Base-by-base conservation (phyloP, 2,329 filamentous ascomycete genomes). In the Cylindrodendrum hubeiense region DNA sequence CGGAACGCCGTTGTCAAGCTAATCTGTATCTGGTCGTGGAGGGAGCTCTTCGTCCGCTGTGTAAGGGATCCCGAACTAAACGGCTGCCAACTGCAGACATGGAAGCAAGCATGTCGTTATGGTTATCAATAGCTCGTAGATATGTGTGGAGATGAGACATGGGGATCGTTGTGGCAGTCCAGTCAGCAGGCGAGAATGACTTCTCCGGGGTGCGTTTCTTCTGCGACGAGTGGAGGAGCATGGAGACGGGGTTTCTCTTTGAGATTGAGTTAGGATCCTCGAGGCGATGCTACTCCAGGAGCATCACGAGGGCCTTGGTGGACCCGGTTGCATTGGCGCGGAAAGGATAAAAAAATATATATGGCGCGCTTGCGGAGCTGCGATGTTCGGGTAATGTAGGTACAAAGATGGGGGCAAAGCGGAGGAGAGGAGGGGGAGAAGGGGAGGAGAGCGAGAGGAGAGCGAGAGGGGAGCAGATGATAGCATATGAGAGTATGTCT, bases 61-160 rank as follows among this genome's bases (percentile, higher is more conserved):
- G 24, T n/a, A 49, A 30, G 46, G 28, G 26, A 21, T n/a, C 47
- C 47, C n/a, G 47, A 49, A 26, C 47, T 50, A 22, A 7, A 33
- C 17, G 46, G 26, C 26, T 30, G 26, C 30, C 8, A 30, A 28
- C n/a, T 30, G n/a, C n/a, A 22, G 28, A 34, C n/a, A n/a, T 54
- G 21, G 37, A 58, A 52, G 61, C 60, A 72, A 63, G 70, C 66
- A 72, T 71, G 69, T 66, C 60, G 58, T 72, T 72, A 69, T 71
- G 69, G 69, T 72, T 71, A 71, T 70, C 58, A 13, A 50, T 50
- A 50, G 47, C 47, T 33, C 28, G 10, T 50, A 50, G 47, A 50
- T 50, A 33, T 30, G 28, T 50, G 47, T 34, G 47, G 47, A 50
- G 47, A 50, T 33, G 47, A 33, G 47, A 21, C 26, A 30, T 28